phyloP scores from a whole-genome alignment of 2,329 filamentous ascomycete genomes.

The Paecilomyces sp. region DNA sequence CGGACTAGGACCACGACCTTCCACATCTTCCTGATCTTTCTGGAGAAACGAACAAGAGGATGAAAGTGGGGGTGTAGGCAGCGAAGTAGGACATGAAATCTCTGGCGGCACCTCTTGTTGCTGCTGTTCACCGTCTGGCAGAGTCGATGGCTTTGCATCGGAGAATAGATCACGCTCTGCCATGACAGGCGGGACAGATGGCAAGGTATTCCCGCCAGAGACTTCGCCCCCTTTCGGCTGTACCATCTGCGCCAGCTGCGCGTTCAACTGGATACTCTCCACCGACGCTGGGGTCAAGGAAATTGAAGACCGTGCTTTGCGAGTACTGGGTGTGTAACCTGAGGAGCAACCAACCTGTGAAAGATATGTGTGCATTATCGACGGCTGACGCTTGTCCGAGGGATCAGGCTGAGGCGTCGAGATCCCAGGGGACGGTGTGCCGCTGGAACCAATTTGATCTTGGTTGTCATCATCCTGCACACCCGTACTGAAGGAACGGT shows the following conservation, averaged over 20 bases:
- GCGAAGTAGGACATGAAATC: slow-evolving; percentile 23
- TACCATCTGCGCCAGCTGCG: slow-evolving; percentile 12
- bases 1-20: slow-evolving; percentile 28
- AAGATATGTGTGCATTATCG: slow-evolving; percentile 94
- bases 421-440: slow-evolving; percentile 82
- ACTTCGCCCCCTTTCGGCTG: slow-evolving; percentile 17
- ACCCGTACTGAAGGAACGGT: slow-evolving; percentile 18
- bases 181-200: slow-evolving; percentile 36
- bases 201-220: slow-evolving; percentile 21
- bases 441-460: slow-evolving; percentile 56
- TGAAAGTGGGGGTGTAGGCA: slow-evolving; percentile 39
- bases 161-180: slow-evolving; percentile 30
- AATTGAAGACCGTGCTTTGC: slow-evolving; percentile 32
- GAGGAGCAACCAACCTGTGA: slow-evolving; percentile 94
- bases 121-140: slow-evolving; percentile 12
- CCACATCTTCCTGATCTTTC: slow-evolving; percentile 35
- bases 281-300: slow-evolving; percentile 19
- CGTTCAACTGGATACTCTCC: slow-evolving; percentile 12
- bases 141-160: slow-evolving; percentile 20
- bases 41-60: slow-evolving; percentile 37
- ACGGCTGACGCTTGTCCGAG: slow-evolving; percentile 88
- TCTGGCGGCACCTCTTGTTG: slow-evolving; percentile 21
- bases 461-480: slow-evolving; percentile 34
- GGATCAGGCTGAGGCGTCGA: slow-evolving; percentile 90
- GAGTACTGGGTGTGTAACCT: slow-evolving; percentile 56